phyloP scores from a whole-genome alignment of 208 protist species.

The Tritrichomonas musculus region DNA sequence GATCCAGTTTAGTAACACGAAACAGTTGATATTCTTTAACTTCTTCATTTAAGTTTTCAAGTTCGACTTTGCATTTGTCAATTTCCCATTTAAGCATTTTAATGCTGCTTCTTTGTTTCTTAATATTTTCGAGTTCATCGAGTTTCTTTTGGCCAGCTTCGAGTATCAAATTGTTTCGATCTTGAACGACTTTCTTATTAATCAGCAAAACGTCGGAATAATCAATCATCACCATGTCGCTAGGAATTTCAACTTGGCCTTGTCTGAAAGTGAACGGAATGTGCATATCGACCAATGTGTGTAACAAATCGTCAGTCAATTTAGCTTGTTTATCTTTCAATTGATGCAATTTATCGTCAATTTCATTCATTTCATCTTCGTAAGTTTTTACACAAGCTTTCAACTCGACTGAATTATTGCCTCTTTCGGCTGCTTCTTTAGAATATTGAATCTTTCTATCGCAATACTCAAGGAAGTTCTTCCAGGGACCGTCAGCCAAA shows the following conservation, averaged over 20 bases:
- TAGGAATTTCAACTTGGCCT: constrained; percentile 23
- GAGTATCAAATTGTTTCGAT: not conserved
- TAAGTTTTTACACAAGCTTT: not conserved
- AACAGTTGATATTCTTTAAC: constrained; percentile 19
- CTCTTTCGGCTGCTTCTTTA: not conserved
- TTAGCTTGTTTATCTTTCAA: not conserved
- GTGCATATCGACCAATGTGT: not conserved
- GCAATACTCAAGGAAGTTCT: constrained; percentile 29
- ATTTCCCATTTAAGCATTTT: constrained; percentile 15
- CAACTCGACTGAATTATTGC: not conserved
- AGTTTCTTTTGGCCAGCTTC: constrained; percentile 8
- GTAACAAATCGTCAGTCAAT: not conserved
- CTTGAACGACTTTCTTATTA: not conserved
- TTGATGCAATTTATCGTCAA: not conserved
- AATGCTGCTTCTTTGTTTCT: not conserved
- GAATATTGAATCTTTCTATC: not conserved
- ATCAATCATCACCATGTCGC: not conserved
- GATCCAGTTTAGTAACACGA: constrained; percentile 15
- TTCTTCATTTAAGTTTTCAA: constrained; percentile 9
- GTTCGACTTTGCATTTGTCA: constrained; percentile 1
- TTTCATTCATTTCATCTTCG: not conserved
- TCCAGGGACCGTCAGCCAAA: not conserved
- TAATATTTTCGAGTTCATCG: constrained; percentile 10
- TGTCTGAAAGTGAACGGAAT: constrained; percentile 26
- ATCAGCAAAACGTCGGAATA: not conserved